Evolutionary conservation across 2,329 filamentous ascomycete genomes (phyloP).

Genomic region (Colletotrichum salicis): DNA sequence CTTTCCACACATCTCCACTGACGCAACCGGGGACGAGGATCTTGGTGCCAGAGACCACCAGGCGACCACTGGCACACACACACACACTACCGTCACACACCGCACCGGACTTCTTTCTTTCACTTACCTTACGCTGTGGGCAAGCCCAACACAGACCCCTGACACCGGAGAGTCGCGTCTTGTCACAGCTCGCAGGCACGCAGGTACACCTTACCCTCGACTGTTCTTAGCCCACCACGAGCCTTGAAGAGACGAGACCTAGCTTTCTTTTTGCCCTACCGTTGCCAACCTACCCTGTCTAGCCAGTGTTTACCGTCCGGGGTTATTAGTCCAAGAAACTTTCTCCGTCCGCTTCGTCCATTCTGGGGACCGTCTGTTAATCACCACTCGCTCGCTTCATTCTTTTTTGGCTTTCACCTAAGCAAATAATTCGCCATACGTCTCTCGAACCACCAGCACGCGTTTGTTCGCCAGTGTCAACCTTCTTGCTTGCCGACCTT

Average conservation of each 20-base stretch:
- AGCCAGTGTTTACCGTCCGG: slow-evolving; percentile 17
- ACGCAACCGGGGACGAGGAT: slow-evolving; percentile 11
- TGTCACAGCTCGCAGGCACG: slow-evolving; percentile 20
- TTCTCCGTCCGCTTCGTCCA: slow-evolving; percentile 18
- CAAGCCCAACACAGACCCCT: slow-evolving; percentile 29
- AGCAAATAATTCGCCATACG: slow-evolving; percentile 15
- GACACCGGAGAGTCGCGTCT: slow-evolving; percentile 30
- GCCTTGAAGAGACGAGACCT: background rate
- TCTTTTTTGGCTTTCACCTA: slow-evolving; percentile 1
- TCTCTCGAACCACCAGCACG: slow-evolving; percentile 20
- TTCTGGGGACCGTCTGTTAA: slow-evolving; percentile 8
- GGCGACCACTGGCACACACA: background rate
- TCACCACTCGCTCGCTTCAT: background rate
- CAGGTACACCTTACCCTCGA: slow-evolving; percentile 8
- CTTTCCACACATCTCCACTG: slow-evolving; percentile 7
- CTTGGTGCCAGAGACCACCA: background rate
- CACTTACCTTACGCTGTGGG: slow-evolving; percentile 21
- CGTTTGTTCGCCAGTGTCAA: slow-evolving; percentile 4
- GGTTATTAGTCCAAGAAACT: slow-evolving; percentile 25
- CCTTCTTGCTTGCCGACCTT: slow-evolving; percentile 1
- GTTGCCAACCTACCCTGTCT: slow-evolving; percentile 6
- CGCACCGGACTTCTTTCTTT: slow-evolving; percentile 7
- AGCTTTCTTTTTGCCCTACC: slow-evolving; percentile 27
- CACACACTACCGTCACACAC: background rate
- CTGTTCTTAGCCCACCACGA: background rate